Conservation (phyloP, 371 early-diverging fungal species). For the Coemansia sp. region DNA sequence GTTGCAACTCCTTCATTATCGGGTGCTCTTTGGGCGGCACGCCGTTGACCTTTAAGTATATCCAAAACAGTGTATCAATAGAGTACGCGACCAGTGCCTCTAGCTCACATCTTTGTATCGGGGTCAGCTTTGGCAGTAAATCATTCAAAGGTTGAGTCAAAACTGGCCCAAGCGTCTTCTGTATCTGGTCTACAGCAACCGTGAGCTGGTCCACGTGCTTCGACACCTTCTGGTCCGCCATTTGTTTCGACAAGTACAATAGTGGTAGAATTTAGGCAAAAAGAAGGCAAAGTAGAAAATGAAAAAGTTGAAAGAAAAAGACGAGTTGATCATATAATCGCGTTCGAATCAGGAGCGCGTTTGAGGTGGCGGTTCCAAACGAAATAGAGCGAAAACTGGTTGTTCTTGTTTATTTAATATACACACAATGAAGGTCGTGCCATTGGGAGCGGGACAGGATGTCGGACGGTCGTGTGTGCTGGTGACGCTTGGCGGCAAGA, state of each 20-base stretch:
- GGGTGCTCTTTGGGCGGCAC: slow-evolving; percentile 50
- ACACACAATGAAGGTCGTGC: slow-evolving; percentile 49
- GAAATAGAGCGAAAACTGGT: too few species aligned
- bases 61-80: slow-evolving; percentile 48
- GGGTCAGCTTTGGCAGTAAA: slow-evolving; percentile 22
- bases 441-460: slow-evolving; percentile 75
- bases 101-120: slow-evolving; percentile 46
- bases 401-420: not conserved
- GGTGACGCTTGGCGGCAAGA: slow-evolving; percentile 82
- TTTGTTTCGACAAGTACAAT: not conserved
- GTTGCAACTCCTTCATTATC: slow-evolving; percentile 48
- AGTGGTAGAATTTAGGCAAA: not conserved
- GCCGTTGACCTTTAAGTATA: slow-evolving; percentile 45
- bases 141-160: slow-evolving; percentile 34
- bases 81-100: slow-evolving; percentile 48
- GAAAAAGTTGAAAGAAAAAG: not conserved
- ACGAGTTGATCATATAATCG: too few species aligned
- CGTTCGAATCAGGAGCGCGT: too few species aligned
- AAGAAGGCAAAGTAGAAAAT: not conserved
- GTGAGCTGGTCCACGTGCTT: slow-evolving; percentile 42
- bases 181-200: slow-evolving; percentile 29
- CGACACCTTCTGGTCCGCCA: slow-evolving; percentile 24
- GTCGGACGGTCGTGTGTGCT: slow-evolving; percentile 94
- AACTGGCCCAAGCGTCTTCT: slow-evolving; percentile 27
- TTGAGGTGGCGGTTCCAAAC: too few species aligned